Base-by-base conservation (phyloP, 2,329 filamentous ascomycete species). In the Epichloe bromicola region DNA sequence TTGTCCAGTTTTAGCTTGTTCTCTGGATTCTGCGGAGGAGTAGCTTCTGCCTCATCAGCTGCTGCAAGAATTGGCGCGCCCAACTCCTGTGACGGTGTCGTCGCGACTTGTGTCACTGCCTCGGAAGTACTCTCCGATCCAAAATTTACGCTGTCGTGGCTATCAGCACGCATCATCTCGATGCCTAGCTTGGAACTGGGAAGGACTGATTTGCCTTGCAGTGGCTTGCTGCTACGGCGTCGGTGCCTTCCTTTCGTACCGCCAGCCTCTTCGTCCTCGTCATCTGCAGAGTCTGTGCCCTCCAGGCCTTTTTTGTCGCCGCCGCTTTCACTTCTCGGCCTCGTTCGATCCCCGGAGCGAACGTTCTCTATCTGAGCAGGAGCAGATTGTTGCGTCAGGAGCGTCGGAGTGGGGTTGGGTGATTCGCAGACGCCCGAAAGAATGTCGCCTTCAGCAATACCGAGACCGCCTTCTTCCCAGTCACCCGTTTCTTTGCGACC, bases 141-240 rank as follows among this genome's bases (percentile, higher is more conserved):
- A 12, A 76, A 49, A 1, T 72, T 72, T 50, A 87, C 79, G 61
- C 90, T 95, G 46, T 94, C 91, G 59, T 91, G 85, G 62, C 88
- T 95, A 65, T 95, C 95, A 19, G 91, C 94, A 46, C 91, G 82
- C 88, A 96, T 91, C 91, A 97, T 96, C 66, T 97, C 91, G 47
- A 89, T 93, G 2, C 89, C 89, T 2, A 97, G 78, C 66, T 95
- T 96, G 0, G 89, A 95, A 50, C 85, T 86, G 12, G 86, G 84
- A 23, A 86, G 75, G 38, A 74, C 73, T 15, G 71, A 68, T 56
- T 82, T 81, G 53, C 69, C 61, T 38, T 60, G 56, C 49, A 63
- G 53, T 10, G 65, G 62, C 50, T 68, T 67, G 58, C 64, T 68
- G 51, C 63, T 61, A 23, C 66, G 72, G 38, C 78, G 72, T 40